Percentiles rank a stretch among this genome's conserved stretches.
phyloP scores from a whole-genome alignment of 148 eudicot genomes.

The Camellia lanceoleosa region DNA sequence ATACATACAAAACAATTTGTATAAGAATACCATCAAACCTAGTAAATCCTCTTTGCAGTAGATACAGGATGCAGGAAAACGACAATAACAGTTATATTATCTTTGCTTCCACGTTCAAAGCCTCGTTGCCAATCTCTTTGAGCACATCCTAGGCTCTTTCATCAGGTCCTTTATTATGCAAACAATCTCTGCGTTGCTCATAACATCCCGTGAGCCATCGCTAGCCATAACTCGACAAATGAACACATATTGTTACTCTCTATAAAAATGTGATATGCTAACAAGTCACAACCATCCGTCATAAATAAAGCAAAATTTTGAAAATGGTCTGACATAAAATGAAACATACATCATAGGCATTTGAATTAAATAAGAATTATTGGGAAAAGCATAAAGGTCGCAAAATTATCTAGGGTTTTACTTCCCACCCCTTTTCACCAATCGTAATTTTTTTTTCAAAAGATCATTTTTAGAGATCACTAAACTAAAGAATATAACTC shows the following conservation, averaged over 20 bases:
- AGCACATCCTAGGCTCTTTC: slow-evolving; percentile 89
- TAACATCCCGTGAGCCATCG: slow-evolving; percentile 88
- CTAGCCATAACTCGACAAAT: slow-evolving; percentile 82
- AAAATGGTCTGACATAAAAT: background rate
- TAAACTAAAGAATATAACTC: too few relatives aligned
- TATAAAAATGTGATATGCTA: too few relatives aligned
- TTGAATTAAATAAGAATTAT: background rate
- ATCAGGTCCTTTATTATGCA: slow-evolving; percentile 81
- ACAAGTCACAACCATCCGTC: background rate
- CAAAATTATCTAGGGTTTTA: background rate
- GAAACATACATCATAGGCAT: background rate
- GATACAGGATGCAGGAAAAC: slow-evolving; percentile 81
- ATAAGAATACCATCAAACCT: slow-evolving; percentile 6
- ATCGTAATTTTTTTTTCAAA: too few relatives aligned
- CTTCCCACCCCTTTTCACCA: too few relatives aligned
- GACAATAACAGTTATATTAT: slow-evolving; percentile 84
- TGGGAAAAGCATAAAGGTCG: background rate
- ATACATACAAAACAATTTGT: too few relatives aligned
- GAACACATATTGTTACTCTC: slow-evolving; percentile 6
- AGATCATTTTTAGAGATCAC: too few relatives aligned
- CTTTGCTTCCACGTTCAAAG: slow-evolving; percentile 86
- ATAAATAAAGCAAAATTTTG: background rate
- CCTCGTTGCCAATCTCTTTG: slow-evolving; percentile 96
- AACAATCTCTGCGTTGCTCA: slow-evolving; percentile 63
- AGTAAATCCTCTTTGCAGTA: slow-evolving; percentile 90